Evolutionary conservation across 2,329 filamentous ascomycete genomes (phyloP).

Genomic region (Phialemoniopsis sp.): DNA sequence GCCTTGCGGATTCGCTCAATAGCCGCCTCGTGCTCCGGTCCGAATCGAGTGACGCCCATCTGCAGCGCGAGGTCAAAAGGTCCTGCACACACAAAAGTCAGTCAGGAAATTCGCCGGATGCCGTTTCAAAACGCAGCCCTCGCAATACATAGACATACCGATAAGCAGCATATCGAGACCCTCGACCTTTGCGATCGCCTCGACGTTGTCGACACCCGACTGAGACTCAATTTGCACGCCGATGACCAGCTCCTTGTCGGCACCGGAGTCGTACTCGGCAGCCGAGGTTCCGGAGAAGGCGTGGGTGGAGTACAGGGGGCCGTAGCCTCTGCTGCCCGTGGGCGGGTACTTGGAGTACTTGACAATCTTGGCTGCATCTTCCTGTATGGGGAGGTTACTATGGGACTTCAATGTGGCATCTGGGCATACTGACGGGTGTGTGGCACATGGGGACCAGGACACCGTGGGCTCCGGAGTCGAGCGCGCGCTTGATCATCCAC

Average conservation of each 20-base stretch:
- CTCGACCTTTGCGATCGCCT: conserved; percentile 33
- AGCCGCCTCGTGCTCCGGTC: conserved; percentile 30
- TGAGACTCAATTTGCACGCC: conserved; percentile 35
- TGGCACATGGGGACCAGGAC: conserved; percentile 43
- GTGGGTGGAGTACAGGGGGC: conserved; percentile 26
- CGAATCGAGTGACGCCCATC: conserved; percentile 25
- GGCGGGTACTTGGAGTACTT: conserved; percentile 15
- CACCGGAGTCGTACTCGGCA: conserved; percentile 24
- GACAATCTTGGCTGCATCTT: conserved; percentile 15
- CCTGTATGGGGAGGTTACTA: background rate
- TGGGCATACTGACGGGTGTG: conserved; percentile 5
- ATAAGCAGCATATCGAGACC: conserved; percentile 34
- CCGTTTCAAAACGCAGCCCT: background rate
- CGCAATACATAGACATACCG: conserved; percentile 12
- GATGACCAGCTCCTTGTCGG: conserved; percentile 22
- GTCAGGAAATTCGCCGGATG: background rate
- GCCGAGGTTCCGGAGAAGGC: conserved; percentile 17
- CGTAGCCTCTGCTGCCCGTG: conserved; percentile 15
- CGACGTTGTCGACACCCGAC: conserved; percentile 32
- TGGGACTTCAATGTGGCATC: background rate
- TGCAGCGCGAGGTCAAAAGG: conserved; percentile 28
- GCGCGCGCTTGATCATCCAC: conserved; percentile 59
- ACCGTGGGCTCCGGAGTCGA: conserved; percentile 56
- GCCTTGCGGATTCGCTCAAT: conserved; percentile 28
- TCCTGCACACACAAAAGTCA: conserved; percentile 1